phyloP scores from a whole-genome alignment of 2,329 filamentous ascomycete genomes.

The Venturiaceae sp. region DNA sequence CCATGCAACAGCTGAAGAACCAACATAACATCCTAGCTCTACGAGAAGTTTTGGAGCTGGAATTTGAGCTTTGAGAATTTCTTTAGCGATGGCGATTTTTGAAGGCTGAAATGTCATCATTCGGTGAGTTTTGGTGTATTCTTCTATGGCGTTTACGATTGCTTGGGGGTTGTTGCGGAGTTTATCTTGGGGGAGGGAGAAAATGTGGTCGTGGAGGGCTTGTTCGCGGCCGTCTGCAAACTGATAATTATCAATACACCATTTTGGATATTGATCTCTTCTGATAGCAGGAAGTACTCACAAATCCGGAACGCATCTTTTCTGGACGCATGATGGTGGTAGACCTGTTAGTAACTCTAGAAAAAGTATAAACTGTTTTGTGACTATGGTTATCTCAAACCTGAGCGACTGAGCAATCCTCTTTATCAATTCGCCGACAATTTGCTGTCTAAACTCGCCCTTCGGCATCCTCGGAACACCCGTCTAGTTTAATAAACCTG shows the following conservation, averaged over 20 bases:
- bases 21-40: slow-evolving; percentile 23
- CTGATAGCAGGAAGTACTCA: background rate
- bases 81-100: slow-evolving; percentile 7
- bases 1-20: slow-evolving; percentile 26
- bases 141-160: slow-evolving; percentile 20
- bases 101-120: background rate
- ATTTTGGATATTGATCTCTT: too few relatives aligned
- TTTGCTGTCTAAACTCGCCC: background rate
- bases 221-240: slow-evolving; percentile 12
- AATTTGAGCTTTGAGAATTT: slow-evolving; percentile 25
- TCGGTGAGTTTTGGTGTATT: slow-evolving; percentile 15
- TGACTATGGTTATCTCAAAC: too few relatives aligned
- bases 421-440: background rate
- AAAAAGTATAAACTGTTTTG: too few relatives aligned
- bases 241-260: background rate
- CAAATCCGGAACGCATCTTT: background rate
- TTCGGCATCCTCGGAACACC: background rate
- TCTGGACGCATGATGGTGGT: too few relatives aligned
- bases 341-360: too few relatives aligned
- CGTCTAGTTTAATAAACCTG: background rate
- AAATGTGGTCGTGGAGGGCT: slow-evolving; percentile 7
- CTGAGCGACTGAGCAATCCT: too few relatives aligned
- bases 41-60: slow-evolving; percentile 19
- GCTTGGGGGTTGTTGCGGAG: slow-evolving; percentile 18
- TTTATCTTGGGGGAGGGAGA: background rate